phyloP scores from a whole-genome alignment of 495 filamentous ascomycete species.

The Podospora pseudocomata region DNA sequence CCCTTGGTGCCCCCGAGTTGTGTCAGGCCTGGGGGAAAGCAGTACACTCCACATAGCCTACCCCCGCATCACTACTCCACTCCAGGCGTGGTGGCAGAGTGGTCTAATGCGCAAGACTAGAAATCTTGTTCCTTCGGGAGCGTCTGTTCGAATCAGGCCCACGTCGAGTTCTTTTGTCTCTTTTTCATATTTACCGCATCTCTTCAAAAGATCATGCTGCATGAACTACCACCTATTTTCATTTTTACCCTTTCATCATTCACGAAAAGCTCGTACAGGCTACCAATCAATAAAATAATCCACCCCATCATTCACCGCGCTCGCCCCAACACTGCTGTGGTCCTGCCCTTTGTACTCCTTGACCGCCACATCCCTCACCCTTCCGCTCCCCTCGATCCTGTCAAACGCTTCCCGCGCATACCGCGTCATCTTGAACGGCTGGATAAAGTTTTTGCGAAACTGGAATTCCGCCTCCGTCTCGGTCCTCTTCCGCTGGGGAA shows the following conservation, averaged over 20 bases:
- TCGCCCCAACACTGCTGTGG: constrained; percentile 18
- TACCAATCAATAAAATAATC: constrained; percentile 27
- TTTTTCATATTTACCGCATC: too few species aligned
- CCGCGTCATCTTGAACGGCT: constrained; percentile 12
- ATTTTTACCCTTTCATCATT: too few species aligned
- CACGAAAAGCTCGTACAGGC: background rate
- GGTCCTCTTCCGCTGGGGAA: constrained; percentile 15
- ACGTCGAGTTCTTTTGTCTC: constrained; percentile 18
- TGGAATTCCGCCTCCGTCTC: constrained; percentile 22
- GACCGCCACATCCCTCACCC: constrained; percentile 17
- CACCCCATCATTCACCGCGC: constrained; percentile 24
- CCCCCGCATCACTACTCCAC: too few species aligned
- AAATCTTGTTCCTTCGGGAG: constrained; percentile 28
- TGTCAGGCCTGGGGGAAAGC: too few species aligned
- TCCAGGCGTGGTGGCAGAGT: constrained; percentile 22
- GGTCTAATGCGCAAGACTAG: constrained; percentile 27
- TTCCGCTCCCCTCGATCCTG: constrained; percentile 14
- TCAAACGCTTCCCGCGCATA: constrained; percentile 18
- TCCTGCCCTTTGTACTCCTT: constrained; percentile 25
- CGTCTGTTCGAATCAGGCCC: constrained; percentile 28
- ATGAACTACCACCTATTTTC: too few species aligned
- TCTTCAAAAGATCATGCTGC: too few species aligned
- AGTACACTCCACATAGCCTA: too few species aligned
- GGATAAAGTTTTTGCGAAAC: constrained; percentile 7
- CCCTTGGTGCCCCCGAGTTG: too few species aligned